phyloP scores from a whole-genome alignment of 2,329 filamentous ascomycete genomes.

The Clonostachys rhizophaga region DNA sequence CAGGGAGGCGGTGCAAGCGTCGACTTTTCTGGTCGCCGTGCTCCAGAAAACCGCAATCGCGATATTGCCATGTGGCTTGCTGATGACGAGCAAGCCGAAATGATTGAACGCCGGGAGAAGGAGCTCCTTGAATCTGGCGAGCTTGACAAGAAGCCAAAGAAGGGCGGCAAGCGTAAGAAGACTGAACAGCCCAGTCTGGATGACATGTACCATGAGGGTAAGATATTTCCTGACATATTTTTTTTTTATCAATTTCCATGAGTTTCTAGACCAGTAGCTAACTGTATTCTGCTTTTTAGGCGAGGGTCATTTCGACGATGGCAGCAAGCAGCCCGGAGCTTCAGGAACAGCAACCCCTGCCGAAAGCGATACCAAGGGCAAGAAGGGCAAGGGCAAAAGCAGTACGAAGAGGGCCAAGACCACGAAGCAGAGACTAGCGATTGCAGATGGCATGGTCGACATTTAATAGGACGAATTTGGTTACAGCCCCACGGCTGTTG shows the following conservation, averaged over 20 bases:
- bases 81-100: slow-evolving; percentile 91
- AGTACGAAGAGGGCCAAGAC: slow-evolving; percentile 56
- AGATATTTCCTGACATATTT: slow-evolving; percentile 26
- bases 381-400: slow-evolving; percentile 56
- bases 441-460: slow-evolving; percentile 52
- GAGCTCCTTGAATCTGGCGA: slow-evolving; percentile 75
- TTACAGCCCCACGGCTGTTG: too few species aligned
- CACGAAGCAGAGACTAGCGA: slow-evolving; percentile 62
- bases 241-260: not conserved
- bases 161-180: slow-evolving; percentile 49
- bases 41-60: slow-evolving; percentile 88
- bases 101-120: slow-evolving; percentile 89
- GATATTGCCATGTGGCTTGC: slow-evolving; percentile 99
- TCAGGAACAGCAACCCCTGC: slow-evolving; percentile 84
- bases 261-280: slow-evolving; percentile 9
- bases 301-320: slow-evolving; percentile 93
- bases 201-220: slow-evolving; percentile 99
- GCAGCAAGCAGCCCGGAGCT: slow-evolving; percentile 53
- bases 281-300: slow-evolving; percentile 45
- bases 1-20: slow-evolving; percentile 86
- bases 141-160: slow-evolving; percentile 60
- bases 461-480: not conserved
- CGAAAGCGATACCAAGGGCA: slow-evolving; percentile 45
- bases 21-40: slow-evolving; percentile 90
- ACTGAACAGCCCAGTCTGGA: slow-evolving; percentile 68